These are phyloP conservation scores for Hapsidospora chrysogenum DNA, from an alignment of 495 filamentous ascomycete species.

Conservation along the genomic window DNA sequence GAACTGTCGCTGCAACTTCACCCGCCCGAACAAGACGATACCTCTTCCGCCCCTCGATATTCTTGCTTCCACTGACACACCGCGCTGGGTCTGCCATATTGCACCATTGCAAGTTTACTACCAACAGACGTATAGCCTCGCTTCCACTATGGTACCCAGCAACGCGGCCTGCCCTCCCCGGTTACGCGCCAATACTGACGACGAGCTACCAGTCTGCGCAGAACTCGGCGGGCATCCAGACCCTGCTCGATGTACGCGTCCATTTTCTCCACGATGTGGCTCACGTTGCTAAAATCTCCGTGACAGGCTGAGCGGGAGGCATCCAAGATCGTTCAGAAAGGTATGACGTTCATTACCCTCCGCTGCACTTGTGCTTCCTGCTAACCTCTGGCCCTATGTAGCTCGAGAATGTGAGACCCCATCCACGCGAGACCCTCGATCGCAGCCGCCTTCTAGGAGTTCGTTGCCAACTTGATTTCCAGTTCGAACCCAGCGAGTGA, in stretches of 20 bases:
- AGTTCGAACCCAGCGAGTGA: conserved; percentile 96
- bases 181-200: not conserved
- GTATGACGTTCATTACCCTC: conserved; percentile 26
- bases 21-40: too few relatives aligned
- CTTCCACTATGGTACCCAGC: too few relatives aligned
- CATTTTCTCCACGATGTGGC: not conserved
- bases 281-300: not conserved
- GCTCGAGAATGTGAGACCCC: conserved; percentile 22
- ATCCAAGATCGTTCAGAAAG: conserved; percentile 96
- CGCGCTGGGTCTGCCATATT: too few relatives aligned
- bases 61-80: too few relatives aligned
- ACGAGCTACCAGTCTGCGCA: conserved; percentile 89
- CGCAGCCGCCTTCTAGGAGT: too few relatives aligned
- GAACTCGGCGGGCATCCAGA: conserved; percentile 96
- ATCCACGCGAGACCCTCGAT: too few relatives aligned
- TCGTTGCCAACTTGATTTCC: not conserved
- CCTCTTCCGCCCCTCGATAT: too few relatives aligned
- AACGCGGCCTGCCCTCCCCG: too few relatives aligned
- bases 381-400: conserved; percentile 1
- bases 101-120: too few relatives aligned
- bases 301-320: conserved; percentile 89
- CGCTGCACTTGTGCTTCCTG: not conserved
- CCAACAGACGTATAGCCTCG: too few relatives aligned
- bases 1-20: too few relatives aligned
- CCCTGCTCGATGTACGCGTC: conserved; percentile 80